A percentile compares a stretch with the other conserved stretches of the same genome.
phyloP scores from a whole-genome alignment of 2,329 filamentous ascomycete genomes.

The Colletotrichum acutatum region DNA sequence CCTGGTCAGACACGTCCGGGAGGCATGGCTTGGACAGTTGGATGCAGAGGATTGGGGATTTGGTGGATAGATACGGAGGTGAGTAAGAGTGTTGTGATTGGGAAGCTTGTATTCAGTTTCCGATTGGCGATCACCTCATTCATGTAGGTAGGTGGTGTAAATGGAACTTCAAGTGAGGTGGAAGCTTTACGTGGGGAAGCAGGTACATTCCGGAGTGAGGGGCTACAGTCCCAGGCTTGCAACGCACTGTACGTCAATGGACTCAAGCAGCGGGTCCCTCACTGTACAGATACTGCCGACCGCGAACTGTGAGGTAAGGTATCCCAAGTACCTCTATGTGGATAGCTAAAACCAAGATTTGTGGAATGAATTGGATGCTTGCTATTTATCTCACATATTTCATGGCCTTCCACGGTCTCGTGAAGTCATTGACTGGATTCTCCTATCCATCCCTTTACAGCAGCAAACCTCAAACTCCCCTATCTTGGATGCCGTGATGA shows the following conservation, averaged over 20 bases:
- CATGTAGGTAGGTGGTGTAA: slow-evolving; percentile 7
- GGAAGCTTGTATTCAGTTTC: neutral
- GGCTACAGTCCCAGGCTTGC: slow-evolving; percentile 9
- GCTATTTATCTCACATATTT: neutral
- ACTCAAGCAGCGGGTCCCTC: neutral
- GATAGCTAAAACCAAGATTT: neutral
- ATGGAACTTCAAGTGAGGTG: slow-evolving; percentile 22
- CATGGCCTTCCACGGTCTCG: neutral
- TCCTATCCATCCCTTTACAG: neutral
- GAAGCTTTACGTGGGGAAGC: slow-evolving; percentile 21
- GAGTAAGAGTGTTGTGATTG: neutral
- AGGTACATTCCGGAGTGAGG: slow-evolving; percentile 23
- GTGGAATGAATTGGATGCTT: slow-evolving; percentile 5
- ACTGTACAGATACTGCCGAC: slow-evolving; percentile 15
- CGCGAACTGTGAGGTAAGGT: neutral
- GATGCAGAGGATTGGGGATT: neutral
- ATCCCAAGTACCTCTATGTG: neutral
- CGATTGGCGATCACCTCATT: slow-evolving; percentile 8
- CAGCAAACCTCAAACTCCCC: neutral
- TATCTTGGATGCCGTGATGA: neutral
- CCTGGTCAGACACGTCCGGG: slow-evolving; percentile 11
- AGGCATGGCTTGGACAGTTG: slow-evolving; percentile 4
- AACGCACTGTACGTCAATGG: neutral
- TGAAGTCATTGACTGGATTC: neutral
- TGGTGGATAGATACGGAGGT: neutral